Base-by-base conservation (phyloP, 1,284 basidiomycete species). In the Tilletiopsis washingtonensis region DNA sequence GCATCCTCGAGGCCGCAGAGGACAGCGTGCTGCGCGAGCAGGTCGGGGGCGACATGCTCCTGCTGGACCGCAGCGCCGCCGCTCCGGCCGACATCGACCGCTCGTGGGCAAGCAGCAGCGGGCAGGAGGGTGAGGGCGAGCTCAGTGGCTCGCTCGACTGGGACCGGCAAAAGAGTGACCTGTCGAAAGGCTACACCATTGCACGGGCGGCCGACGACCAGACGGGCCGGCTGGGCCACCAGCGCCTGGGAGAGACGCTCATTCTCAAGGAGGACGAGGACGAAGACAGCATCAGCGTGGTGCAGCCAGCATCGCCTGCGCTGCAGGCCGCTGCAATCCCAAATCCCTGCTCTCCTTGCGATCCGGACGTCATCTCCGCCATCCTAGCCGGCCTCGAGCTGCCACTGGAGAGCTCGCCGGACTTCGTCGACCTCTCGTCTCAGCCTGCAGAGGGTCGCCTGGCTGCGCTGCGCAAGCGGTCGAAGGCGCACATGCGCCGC, bases 271-370 rank as follows among this genome's bases (percentile, higher is more conserved):
- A 24, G 4, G 27, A 27, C 9, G 45, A 46, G 19, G n/a, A n/a
- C n/a, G n/a, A n/a, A n/a, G n/a, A n/a, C n/a, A n/a, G n/a, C n/a
- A n/a, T n/a, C n/a, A n/a, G n/a, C n/a, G n/a, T n/a, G n/a, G n/a
- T n/a, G n/a, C n/a, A n/a, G n/a, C n/a, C n/a, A n/a, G n/a, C n/a
- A n/a, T n/a, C n/a, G n/a, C n/a, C n/a, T n/a, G 9, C 6, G 14
- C 3, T 40, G 11, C 12, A 46, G 5, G 9, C 4, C 21, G 17
- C 29, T 34, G 9, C 9, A 9, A 47, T 84, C 19, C 79, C 84
- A 2, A 91, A 94, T 68, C 91, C 89, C 1, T 93, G 89, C 76
- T 86, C 90, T 74, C 89, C 91, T 0, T 84, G 84, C 61, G 84
- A 88, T 54, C 78, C 81, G 4, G 75, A 80, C 1, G 81, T 89